A percentile compares a stretch with the other conserved stretches of the same genome.
These are phyloP conservation scores for Pseudotsuga menziesii DNA, from an alignment of 75 land plant species.

Conservation along the genomic window DNA sequence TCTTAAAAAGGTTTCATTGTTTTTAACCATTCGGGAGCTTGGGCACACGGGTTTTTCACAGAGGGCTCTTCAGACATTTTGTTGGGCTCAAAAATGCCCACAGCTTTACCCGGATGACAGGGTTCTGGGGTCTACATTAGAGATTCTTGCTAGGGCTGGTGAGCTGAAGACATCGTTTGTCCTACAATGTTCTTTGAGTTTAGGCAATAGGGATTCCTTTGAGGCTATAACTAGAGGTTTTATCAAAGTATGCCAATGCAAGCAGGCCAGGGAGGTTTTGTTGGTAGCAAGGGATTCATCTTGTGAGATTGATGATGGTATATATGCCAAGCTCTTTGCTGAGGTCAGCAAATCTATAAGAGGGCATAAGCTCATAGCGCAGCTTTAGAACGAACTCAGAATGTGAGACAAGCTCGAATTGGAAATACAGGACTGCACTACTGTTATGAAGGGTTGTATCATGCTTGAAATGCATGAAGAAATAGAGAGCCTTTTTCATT, in stretches of 20 bases:
- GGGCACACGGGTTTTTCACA: conserved; percentile 59
- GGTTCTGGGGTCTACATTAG: conserved; percentile 50
- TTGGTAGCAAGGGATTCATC: conserved; percentile 24
- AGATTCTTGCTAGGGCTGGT: conserved; percentile 48
- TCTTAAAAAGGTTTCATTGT: conserved; percentile 47
- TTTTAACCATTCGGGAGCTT: conserved; percentile 54
- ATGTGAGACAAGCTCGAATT: conserved; percentile 42
- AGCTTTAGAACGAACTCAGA: conserved; percentile 41
- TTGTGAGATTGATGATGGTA: conserved; percentile 30
- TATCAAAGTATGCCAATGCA: conserved; percentile 38
- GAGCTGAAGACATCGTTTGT: conserved; percentile 31
- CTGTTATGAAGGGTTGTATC: conserved; percentile 63
- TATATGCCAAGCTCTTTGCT: conserved; percentile 57
- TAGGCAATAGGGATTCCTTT: conserved; percentile 37
- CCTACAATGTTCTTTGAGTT: conserved; percentile 25
- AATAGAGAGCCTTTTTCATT: conserved; percentile 57
- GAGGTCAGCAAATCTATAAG: conserved; percentile 44
- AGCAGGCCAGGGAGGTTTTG: conserved; percentile 47
- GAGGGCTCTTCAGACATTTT: conserved; percentile 51
- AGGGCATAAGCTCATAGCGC: conserved; percentile 23
- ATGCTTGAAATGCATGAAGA: conserved; percentile 45
- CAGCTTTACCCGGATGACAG: conserved; percentile 61
- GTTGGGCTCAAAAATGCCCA: conserved; percentile 65
- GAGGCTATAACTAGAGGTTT: conserved; percentile 52
- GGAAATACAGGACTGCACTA: conserved; percentile 57